phyloP scores from a whole-genome alignment of 192 early-diverging fungal species.

The Piromyces sp. region DNA sequence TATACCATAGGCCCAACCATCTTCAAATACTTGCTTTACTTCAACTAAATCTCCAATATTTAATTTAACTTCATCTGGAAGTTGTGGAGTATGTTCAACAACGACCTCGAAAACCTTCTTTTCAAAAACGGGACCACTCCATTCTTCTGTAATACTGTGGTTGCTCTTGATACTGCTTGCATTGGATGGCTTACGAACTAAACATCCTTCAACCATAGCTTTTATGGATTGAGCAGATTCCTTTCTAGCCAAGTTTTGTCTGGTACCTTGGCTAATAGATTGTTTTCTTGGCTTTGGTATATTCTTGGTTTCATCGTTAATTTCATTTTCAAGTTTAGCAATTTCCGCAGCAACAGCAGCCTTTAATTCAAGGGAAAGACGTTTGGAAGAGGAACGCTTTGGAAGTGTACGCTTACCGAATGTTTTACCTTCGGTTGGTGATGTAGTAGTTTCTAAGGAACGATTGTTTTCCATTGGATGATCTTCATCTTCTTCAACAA shows the following conservation, averaged over 20 bases:
- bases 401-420: background rate
- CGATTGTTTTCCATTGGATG: background rate
- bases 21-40: background rate
- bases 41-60: background rate
- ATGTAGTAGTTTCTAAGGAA: background rate
- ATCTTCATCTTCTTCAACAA: background rate
- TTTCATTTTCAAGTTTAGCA: background rate
- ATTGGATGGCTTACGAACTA: background rate
- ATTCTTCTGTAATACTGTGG: background rate
- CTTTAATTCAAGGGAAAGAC: background rate
- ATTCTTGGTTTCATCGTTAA: background rate
- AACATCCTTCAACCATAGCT: background rate
- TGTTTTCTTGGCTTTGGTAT: background rate
- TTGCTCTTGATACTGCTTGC: background rate
- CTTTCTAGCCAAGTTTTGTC: background rate
- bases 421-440: background rate
- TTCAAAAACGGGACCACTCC: background rate
- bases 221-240: background rate
- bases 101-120: background rate
- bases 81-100: background rate
- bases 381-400: background rate
- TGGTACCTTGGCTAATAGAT: background rate
- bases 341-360: background rate
- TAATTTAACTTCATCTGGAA: background rate
- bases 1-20: background rate